Evolutionary conservation across 345 rosid species (phyloP).

Genomic region (Ricinus communis): DNA sequence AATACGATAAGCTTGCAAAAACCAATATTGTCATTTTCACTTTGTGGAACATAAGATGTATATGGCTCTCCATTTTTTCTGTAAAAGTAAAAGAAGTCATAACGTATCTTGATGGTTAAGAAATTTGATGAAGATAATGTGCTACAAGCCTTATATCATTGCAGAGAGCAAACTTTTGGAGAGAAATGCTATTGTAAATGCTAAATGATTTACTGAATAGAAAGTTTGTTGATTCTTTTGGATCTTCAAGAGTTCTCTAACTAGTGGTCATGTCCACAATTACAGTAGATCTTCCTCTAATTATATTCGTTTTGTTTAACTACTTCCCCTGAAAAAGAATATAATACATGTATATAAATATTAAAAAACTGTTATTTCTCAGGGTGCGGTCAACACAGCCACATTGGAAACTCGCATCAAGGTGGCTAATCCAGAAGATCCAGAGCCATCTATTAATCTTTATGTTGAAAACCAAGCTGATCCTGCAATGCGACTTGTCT

Average conservation of each 20-base stretch:
- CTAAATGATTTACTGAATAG: constrained; percentile 1
- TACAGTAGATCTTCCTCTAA: background rate
- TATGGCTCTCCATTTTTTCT: background rate
- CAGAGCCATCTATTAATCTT: constrained; percentile 69
- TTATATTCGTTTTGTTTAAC: background rate
- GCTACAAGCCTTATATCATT: background rate
- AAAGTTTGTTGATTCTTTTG: background rate
- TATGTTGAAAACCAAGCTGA: constrained; percentile 92
- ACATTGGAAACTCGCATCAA: constrained; percentile 80
- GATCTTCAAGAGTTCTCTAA: background rate
- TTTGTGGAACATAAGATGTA: background rate
- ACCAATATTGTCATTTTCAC: background rate
- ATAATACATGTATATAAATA: too few relatives aligned
- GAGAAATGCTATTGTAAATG: background rate
- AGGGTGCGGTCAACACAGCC: constrained; percentile 95
- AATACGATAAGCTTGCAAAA: background rate
- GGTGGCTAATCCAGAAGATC: constrained; percentile 84
- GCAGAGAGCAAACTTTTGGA: background rate
- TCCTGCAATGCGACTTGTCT: constrained; percentile 88
- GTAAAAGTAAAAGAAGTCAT: background rate
- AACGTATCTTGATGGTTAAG: background rate
- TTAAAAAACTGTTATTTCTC: too few relatives aligned
- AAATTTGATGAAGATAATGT: background rate
- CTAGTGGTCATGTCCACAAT: background rate
- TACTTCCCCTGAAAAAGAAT: too few relatives aligned